These are phyloP conservation scores for Penicillium steckii DNA, from an alignment of 495 filamentous ascomycete species.

Conservation along the genomic window DNA sequence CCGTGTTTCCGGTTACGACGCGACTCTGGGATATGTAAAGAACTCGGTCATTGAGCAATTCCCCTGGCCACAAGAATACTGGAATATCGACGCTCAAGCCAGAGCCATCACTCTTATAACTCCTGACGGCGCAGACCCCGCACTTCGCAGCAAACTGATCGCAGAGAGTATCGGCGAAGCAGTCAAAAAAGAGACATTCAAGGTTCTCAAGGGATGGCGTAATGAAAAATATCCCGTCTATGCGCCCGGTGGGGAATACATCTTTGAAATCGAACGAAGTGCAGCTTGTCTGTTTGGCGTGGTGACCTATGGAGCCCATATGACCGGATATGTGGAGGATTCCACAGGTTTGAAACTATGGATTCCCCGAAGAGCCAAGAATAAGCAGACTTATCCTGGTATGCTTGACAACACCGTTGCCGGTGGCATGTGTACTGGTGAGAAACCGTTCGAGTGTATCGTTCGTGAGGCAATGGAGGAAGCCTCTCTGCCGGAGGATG, in stretches of 20 bases:
- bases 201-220: constrained; percentile 79
- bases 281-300: constrained; percentile 82
- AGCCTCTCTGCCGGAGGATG: constrained; percentile 70
- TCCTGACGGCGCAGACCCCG: constrained; percentile 39
- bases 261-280: constrained; percentile 76
- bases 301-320: constrained; percentile 85
- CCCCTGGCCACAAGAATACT: constrained; percentile 50
- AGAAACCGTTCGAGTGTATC: constrained; percentile 73
- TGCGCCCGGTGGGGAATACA: constrained; percentile 57
- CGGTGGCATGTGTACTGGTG: constrained; percentile 79
- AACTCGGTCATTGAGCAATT: constrained; percentile 57
- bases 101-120: constrained; percentile 49
- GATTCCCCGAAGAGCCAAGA: constrained; percentile 72
- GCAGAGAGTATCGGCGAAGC: constrained; percentile 60
- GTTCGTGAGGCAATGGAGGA: constrained; percentile 88
- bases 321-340: constrained; percentile 71
- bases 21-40: constrained; percentile 62
- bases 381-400: constrained; percentile 79
- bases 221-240: constrained; percentile 86
- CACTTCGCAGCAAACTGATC: constrained; percentile 60
- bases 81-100: constrained; percentile 45
- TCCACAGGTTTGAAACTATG: constrained; percentile 71
- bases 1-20: constrained; percentile 47
- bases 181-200: constrained; percentile 62
- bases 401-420: constrained; percentile 96